Base-by-base conservation (phyloP, 345 rosid species). In the Salix dunnii region DNA sequence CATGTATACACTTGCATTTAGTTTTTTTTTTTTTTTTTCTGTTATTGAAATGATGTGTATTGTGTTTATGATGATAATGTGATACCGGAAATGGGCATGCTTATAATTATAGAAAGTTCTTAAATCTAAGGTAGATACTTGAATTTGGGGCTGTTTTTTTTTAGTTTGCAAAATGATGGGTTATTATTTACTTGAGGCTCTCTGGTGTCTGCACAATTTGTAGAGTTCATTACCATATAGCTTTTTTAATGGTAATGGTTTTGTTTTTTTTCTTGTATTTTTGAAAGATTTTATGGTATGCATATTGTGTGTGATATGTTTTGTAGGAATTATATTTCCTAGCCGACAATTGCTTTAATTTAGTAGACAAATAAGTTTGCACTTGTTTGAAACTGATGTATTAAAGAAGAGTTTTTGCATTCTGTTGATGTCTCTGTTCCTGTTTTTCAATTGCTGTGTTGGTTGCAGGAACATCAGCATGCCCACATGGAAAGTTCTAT, bases 401-500 rank as follows among this genome's bases (percentile, higher is more conserved):
- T 70, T 70, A 53, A 53, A 53, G 23, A 16, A 0, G 43, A 40
- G 43, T 40, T 40, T 40, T 40, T 72, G 40, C 68, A 67, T 31
- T 20, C 74, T 64, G 30, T 64, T 38, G 35, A 23, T 64, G 14
- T 28, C 28, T 40, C 7, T 7, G 2, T 17, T 9, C 21, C 61
- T 16, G 23, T 31, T 67, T 31, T 71, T 53, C 35, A 5, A 42
- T 9, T 35, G 40, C 21, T 65, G 68, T 18, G 30, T 48, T 33
- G 61, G 6, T 61, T 81, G 43, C 79, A 93, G 99, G 99, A 67
- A 96, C 99, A 63, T 90, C 99, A 4, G 99, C 99, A 14, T 96
- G 98, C 84, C 98, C 97, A 2, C 79, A 70, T 79, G 97, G 91
- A 17, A 89, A 87, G 76, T 94, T 96, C 87, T 96, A 89, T 77